Evolutionary conservation across 2,329 filamentous ascomycete species (phyloP).

Genomic region (Paracoccidioides brasiliensis): DNA sequence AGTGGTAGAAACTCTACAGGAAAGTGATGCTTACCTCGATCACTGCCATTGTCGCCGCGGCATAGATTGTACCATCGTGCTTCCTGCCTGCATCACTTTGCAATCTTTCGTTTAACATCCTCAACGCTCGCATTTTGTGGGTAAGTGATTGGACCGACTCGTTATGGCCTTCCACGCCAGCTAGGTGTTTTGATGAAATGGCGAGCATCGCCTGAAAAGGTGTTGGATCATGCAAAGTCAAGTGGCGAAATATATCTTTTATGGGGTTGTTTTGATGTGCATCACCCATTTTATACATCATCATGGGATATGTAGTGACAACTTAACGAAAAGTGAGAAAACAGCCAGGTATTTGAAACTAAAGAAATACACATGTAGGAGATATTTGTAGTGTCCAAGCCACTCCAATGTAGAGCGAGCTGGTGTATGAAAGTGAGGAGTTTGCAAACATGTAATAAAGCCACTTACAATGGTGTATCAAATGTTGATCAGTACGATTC

Average conservation of each 20-base stretch:
- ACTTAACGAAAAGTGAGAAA: constrained; percentile 16
- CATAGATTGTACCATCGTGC: constrained; percentile 20
- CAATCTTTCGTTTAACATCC: constrained; percentile 20
- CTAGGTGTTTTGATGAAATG: constrained; percentile 22
- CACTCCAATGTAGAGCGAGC: too few relatives aligned
- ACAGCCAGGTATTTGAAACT: not conserved
- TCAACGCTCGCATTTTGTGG: constrained; percentile 22
- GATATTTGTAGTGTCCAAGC: too few relatives aligned
- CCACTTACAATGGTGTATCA: constrained; percentile 23
- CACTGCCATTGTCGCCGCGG: constrained; percentile 22
- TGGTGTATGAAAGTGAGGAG: too few relatives aligned
- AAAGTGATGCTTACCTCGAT: constrained; percentile 18
- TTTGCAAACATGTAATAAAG: not conserved
- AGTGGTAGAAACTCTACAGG: not conserved
- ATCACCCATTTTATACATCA: constrained; percentile 24
- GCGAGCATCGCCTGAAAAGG: constrained; percentile 24
- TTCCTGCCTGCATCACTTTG: constrained; percentile 15
- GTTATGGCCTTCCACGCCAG: constrained; percentile 19
- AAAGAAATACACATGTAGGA: not conserved
- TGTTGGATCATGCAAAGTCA: constrained; percentile 19
- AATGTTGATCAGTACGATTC: constrained; percentile 16
- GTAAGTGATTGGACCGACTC: constrained; percentile 23
- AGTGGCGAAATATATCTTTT: constrained; percentile 19
- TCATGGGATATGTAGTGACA: constrained; percentile 22
- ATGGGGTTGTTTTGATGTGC: constrained; percentile 18